Base-by-base conservation (phyloP, 805 yeast species). In the Candida yuanshanica region DNA sequence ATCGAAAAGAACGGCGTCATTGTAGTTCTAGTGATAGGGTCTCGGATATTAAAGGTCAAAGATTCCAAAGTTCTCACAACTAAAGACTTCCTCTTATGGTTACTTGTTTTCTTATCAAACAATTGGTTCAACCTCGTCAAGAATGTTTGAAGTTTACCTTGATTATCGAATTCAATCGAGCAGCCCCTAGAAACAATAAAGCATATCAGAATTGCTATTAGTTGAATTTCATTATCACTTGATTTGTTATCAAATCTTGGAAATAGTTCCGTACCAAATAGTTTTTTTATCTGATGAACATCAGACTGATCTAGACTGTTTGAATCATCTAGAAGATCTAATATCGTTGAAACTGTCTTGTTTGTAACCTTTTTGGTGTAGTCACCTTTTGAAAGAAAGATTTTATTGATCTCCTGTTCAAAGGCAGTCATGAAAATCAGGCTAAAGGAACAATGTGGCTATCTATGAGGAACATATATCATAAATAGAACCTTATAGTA, bases 1-100 rank as follows among this genome's bases (percentile, higher is more conserved):
- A 51, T 43, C 5, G 58, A 52, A n/a, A 46, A 51, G 18, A 53
- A 23, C 5, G 54, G 53, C 4, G 45, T 36, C 8, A 50, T 5
- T 1, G 26, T 38, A 4, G 16, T 32, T 20, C 37, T 43, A 7
- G 52, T 42, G 2, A 14, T 25, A 0, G 17, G 22, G 10, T 35
- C 38, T 2, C 23, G 9, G 4, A 41, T 4, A 10, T 46, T 41
- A 11, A 29, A 3, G 1, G 39, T 18, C 10, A 52, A 33, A 1
- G 48, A n/a, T 2, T 16, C 20, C 6, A 52, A 13, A 1, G 43
- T 10, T 10, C 35, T 36, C 2, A 46, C 22, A 2, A 46, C 36
- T 4, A 36, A 7, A 2, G 33, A n/a, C 31, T 44, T 49, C 18
- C 29, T 35, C 2, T 16, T 7, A 2, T 17, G 6, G 7, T 37